Evolutionary conservation across 768 basidiomycete genomes (phyloP), one percentile per base, ranked within the genome.

Genomic region (Calocybe gangraenosa): DNA sequence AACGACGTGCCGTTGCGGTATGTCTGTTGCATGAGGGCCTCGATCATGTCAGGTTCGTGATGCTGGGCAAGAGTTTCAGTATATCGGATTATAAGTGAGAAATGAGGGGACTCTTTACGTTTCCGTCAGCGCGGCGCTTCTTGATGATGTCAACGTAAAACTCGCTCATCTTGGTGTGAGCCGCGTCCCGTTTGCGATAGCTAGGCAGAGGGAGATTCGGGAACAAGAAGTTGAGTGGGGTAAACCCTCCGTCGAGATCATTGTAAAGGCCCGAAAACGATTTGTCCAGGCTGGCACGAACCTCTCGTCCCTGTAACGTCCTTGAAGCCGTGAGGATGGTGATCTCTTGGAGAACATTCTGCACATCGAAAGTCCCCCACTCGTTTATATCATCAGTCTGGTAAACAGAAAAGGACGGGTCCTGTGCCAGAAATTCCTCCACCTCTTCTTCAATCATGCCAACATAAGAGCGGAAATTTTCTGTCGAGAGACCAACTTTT

Each of bases 231-330:
- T 98, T 95, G 51, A 99, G 61, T 0, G 95, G 93, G 0, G 92
- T 96, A 65, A 99, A 97, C 3, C 95, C 95, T 44, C 89, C 90
- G 60, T 99, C 96, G 55, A 99, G 75, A 59, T 92, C 92, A 40
- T 80, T 79, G 70, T 86, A 96, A 21, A 87, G 66, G 20, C 87
- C 69, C 0, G 96, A 89, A 66, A 95, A 96, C 3, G 76, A 73
- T 62, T 89, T 87, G 73, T 92, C 82, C 61, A 99, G 63, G 31
- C 65, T 69, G 11, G 66, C 70, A 33, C 96, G 82, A 37, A 98
- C 87, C 68, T 98, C 94, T 51, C 75, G 79, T 41, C 96, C 96
- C 65, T 98, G 96, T 1, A 99, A 75, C 2, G 96, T 96, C 23
- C 92, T 77, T 0, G 92, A 83, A 0, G 96, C 96, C 5, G 96